Evolutionary conservation across 257 asterid genomes (phyloP), one percentile per base, ranked within the genome.

Genomic region (Fraxinus cuspidata): DNA sequence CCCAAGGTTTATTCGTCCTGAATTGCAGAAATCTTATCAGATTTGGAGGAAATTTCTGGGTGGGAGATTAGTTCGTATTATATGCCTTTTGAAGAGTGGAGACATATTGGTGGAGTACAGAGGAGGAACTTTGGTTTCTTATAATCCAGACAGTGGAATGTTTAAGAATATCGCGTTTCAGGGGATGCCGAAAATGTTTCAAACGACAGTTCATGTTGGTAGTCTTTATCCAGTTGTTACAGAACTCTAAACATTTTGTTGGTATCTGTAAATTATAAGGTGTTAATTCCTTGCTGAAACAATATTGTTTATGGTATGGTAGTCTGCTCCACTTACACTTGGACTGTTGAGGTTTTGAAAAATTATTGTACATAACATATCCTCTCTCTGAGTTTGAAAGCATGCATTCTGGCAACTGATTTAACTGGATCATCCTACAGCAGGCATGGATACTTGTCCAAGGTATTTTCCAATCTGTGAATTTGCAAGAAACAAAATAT

Each of bases 11-110:
- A 56, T 56, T 56, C 12, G 27, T 56, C 65, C 65, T n/a, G 28
- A 56, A 7, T n/a, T n/a, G 27, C 65, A 56, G 65, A 56, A n/a
- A 56, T 19, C 65, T 5, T n/a, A 6, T n/a, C 27, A 7, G 65
- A 56, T 56, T 56, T 56, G 65, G 65, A 56, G 8, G 28, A 56
- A n/a, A 23, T 5, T 7, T n/a, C 27, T 56, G 12, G 0, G 35
- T 1, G 18, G 32, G 2, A 27, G 35, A 63, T 63, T 63, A 3
- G 69, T 47, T 13, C 64, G 40, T 11, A 63, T 72, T 28, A 56
- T 76, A 25, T 68, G 70, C 25, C 56, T 76, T 31, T 27, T 19
- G 56, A 76, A 56, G 56, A 76, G 16, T 31, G 80, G 80, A 27
- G 80, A 76, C 12, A n/a, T 76, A 38, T 42, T 76, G 38, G 3